Evolutionary conservation across 2,329 filamentous ascomycete species (phyloP).

Genomic region (Epichloe sibirici): DNA sequence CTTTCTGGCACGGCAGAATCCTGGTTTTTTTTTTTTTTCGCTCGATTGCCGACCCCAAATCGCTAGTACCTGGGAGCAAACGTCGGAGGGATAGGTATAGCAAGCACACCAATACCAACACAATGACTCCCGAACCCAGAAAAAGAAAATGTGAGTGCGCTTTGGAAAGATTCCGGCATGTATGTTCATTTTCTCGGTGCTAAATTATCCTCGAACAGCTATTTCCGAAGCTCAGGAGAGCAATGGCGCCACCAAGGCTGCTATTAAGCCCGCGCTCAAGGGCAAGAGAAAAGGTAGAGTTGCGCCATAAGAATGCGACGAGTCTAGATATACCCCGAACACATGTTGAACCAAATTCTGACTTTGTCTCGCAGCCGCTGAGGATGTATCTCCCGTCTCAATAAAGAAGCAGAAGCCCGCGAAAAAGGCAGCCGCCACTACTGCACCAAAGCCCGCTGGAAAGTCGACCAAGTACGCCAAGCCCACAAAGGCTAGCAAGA

Average conservation of each 20-base stretch:
- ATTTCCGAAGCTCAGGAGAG: conserved; percentile 19
- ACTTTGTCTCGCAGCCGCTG: conserved; percentile 8
- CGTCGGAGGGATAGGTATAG: background rate
- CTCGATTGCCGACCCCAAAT: background rate
- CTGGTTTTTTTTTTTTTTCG: conserved; percentile 20
- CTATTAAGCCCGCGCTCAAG: conserved; percentile 23
- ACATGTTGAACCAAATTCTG: conserved; percentile 9
- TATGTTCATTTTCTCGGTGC: conserved; percentile 8
- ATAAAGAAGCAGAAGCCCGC: conserved; percentile 21
- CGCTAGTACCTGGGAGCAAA: background rate
- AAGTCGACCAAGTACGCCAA: conserved; percentile 8
- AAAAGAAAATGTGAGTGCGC: conserved; percentile 22
- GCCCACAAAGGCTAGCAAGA: conserved; percentile 22
- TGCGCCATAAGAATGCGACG: background rate
- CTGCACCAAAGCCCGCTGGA: conserved; percentile 1
- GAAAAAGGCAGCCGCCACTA: background rate
- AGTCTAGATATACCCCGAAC: background rate
- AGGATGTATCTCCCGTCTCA: conserved; percentile 23
- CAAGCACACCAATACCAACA: conserved; percentile 10
- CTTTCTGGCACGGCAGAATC: conserved; percentile 24
- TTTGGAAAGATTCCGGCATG: background rate
- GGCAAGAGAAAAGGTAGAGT: conserved; percentile 22
- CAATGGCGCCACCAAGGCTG: conserved; percentile 13
- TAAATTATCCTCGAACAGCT: conserved; percentile 9
- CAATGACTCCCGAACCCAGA: conserved; percentile 35